Evolutionary conservation across 140 eudicot genomes (phyloP).

Genomic region (Senecio squalidus): DNA sequence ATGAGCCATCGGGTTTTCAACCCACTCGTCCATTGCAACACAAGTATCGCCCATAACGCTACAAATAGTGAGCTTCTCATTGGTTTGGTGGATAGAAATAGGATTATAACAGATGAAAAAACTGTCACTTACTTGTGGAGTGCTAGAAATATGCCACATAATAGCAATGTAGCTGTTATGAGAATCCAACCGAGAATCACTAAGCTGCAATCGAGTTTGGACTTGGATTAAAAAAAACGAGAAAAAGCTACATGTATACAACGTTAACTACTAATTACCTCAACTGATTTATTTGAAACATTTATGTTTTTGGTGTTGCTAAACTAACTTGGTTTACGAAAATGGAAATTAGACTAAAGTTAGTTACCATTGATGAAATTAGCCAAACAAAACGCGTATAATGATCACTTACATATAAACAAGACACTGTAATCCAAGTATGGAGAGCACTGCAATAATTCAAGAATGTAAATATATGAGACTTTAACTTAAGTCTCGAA

Average conservation of each 20-base stretch:
- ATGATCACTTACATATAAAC: conserved; percentile 92
- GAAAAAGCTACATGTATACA: too few relatives aligned
- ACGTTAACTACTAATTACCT: too few relatives aligned
- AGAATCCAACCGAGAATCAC: conserved; percentile 83
- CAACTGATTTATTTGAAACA: too few relatives aligned
- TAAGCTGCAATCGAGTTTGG: conserved; percentile 51
- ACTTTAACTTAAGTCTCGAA: background rate
- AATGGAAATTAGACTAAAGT: too few relatives aligned
- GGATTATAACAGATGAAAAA: background rate
- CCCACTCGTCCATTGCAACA: conserved; percentile 92
- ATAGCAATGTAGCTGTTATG: conserved; percentile 58
- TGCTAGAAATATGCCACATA: conserved; percentile 83
- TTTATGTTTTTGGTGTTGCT: too few relatives aligned
- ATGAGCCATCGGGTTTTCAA: conserved; percentile 73
- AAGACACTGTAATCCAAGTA: conserved; percentile 63
- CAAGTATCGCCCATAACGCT: conserved; percentile 86
- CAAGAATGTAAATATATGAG: conserved; percentile 9
- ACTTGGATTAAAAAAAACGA: conserved; percentile 4
- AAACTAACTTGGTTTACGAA: too few relatives aligned
- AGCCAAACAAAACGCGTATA: too few relatives aligned
- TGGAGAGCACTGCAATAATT: conserved; percentile 66
- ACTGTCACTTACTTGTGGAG: conserved; percentile 83
- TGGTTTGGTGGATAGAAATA: too few relatives aligned
- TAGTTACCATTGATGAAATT: too few relatives aligned
- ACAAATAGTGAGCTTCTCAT: too few relatives aligned